Base-by-base conservation (phyloP, 768 basidiomycete species). In the Chlorophyllum brunneum region DNA sequence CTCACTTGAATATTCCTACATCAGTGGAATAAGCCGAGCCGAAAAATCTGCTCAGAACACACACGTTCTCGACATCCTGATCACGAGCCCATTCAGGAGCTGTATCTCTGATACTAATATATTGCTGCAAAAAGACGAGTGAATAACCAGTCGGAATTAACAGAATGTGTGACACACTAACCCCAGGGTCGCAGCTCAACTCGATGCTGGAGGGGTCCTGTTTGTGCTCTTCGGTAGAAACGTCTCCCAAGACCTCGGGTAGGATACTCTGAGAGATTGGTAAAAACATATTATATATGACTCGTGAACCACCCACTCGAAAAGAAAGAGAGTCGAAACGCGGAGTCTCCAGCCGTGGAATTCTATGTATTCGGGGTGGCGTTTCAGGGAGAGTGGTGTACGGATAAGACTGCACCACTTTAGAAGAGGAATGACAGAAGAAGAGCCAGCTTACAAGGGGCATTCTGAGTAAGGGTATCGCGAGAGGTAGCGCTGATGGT, bases 281-380 rank as follows among this genome's bases (percentile, higher is more conserved):
- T 51, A 18, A 41, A 4, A 4, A 11, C 34, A 27, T 24, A 4
- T 23, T 26, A 13, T 2, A 18, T 5, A n/a, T 4, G 13, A 1
- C 30, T 22, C n/a, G 8, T 5, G 9, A 23, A 11, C n/a, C 1
- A 20, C 51, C 13, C 16, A 53, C 51, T 9, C 42, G 37, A 23
- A 53, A 46, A 22, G 43, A 39, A 23, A 53, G 37, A 1, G 36
- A 24, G 4, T 53, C 51, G 30, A 53, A 46, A 5, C 11, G 24
- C 4, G 42, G 51, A 9, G 34, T 37, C 9, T 53, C 44, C 20
- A 53, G 38, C 15, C 29, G 51, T 13, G 43, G 51, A 15, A 36
- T 44, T 27, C 23, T 33, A 29, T 16, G 18, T 3, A 39, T 8
- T 20, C 11, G 27, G 7, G 37, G n/a, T 13, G 26, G 18, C 4